Conservation (phyloP, 2,329 filamentous ascomycete species). For the Calcarisporium arbuscula region DNA sequence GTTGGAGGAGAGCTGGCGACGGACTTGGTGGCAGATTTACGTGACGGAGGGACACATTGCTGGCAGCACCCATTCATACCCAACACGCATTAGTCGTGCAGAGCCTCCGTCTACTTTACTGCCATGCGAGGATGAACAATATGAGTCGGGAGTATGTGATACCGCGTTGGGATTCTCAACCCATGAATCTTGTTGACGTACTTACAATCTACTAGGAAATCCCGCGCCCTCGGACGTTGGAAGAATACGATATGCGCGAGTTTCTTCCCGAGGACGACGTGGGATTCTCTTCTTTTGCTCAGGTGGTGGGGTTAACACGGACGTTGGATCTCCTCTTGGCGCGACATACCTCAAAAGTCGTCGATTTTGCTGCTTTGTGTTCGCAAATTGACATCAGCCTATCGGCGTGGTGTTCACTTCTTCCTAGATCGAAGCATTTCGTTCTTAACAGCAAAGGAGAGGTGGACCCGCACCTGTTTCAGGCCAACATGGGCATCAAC, state of each 20-base stretch:
- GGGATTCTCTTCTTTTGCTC: slow-evolving; percentile 62
- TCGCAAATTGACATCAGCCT: no score
- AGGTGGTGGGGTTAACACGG: no score
- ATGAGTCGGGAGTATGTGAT: slow-evolving; percentile 31
- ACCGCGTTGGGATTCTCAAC: neutral
- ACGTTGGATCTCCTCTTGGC: no score
- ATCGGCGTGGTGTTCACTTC: no score
- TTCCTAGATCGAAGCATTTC: no score
- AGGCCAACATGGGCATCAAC: slow-evolving; percentile 66
- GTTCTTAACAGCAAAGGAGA: no score
- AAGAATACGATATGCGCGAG: slow-evolving; percentile 55
- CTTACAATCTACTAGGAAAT: slow-evolving; percentile 23
- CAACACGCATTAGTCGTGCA: slow-evolving; percentile 22
- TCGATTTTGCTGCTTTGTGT: no score
- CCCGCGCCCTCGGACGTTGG: slow-evolving; percentile 40
- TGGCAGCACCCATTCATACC: no score
- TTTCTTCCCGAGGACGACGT: slow-evolving; percentile 46
- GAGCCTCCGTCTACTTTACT: slow-evolving; percentile 29
- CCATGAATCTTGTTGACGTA: neutral
- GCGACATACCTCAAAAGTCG: no score
- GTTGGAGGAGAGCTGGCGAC: slow-evolving; percentile 53
- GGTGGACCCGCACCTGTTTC: slow-evolving; percentile 74
- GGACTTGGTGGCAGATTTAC: slow-evolving; percentile 69
- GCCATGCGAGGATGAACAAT: slow-evolving; percentile 59
- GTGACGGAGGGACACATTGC: no score